Base-by-base conservation (phyloP, 495 filamentous ascomycete genomes). In the Penicillium longicatenatum region DNA sequence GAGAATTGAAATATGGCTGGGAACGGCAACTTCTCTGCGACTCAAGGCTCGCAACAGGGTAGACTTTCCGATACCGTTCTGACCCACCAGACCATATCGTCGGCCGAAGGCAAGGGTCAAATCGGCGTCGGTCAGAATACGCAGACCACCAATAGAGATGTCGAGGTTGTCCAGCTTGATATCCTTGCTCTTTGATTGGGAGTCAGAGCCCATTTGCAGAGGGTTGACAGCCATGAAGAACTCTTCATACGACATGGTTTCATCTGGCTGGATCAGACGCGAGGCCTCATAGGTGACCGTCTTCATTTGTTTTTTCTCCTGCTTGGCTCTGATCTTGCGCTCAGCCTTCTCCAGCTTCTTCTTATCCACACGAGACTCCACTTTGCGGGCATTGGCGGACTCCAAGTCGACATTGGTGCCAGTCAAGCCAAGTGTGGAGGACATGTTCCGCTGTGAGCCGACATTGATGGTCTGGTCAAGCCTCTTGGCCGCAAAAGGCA, bases 341-440 rank as follows among this genome's bases (percentile, higher is more conserved):
- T 99, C 94, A 8, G 94, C 94, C 79, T 99, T 99, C 75, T 99
- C 94, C 1, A 99, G 88, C 81, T 99, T 99, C 87, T 98, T 99
- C 72, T 87, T 86, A 75, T 99, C 95, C 50, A 99, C 94, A 63
- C 92, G 89, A 56, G 93, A 97, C 76, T 99, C 94, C 22, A 99
- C 88, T 79, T 98, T 98, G 51, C 93, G 81, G 19, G 84, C 76
- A 63, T 92, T 93, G 60, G 92, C 92, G 37, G 94, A 94, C 71
- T 99, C 94, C 44, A 99, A 80, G 69, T 99, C 94, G 30, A 98
- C 92, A 49, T 79, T 84, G 19, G 86, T 89, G 52, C 88, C 89
- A 20, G 92, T 85, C 22, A 99, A 84, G 12, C 91, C 93, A 64
- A 98, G 72, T 0, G 94, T 99, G 3, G 94, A 95, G 19, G 94